Evolutionary conservation across 306 rosid genomes (phyloP).

Genomic region (Quercus gilva): DNA sequence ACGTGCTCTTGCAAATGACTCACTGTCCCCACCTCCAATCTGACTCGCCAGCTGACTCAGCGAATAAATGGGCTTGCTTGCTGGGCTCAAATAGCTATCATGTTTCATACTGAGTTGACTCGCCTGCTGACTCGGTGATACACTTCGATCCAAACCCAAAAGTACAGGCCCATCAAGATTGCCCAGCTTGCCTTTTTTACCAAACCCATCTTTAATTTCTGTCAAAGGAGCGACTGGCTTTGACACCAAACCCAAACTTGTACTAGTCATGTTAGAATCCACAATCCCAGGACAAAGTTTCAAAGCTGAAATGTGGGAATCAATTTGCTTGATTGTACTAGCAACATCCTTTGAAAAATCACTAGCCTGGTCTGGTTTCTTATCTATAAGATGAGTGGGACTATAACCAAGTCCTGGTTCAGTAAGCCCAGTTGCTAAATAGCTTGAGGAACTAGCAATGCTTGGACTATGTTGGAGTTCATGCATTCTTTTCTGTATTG

Average conservation of each 20-base stretch:
- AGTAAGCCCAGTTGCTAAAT: background rate
- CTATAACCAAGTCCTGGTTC: conserved; percentile 16
- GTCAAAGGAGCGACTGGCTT: background rate
- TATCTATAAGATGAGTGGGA: background rate
- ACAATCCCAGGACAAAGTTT: conserved; percentile 35
- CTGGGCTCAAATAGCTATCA: conserved; percentile 17
- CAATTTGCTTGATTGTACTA: conserved; percentile 50
- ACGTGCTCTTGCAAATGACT: conserved; percentile 12
- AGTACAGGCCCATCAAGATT: background rate
- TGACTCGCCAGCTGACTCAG: conserved; percentile 19
- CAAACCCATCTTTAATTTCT: conserved; percentile 9
- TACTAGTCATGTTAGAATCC: conserved; percentile 12
- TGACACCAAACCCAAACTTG: conserved; percentile 4
- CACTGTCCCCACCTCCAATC: background rate
- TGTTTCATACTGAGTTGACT: conserved; percentile 15
- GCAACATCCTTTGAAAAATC: conserved; percentile 45
- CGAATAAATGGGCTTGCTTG: conserved; percentile 15
- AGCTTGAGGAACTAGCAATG: conserved; percentile 8
- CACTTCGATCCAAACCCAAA: conserved; percentile 13
- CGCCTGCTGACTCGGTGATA: conserved; percentile 12
- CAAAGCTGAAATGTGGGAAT: conserved; percentile 55
- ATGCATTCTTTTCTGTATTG: conserved; percentile 1
- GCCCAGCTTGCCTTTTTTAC: background rate
- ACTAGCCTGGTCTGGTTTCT: conserved; percentile 14
- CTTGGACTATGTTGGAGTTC: conserved; percentile 19